Base-by-base conservation (phyloP, 768 basidiomycete species). In the Mrakia blollopis region DNA sequence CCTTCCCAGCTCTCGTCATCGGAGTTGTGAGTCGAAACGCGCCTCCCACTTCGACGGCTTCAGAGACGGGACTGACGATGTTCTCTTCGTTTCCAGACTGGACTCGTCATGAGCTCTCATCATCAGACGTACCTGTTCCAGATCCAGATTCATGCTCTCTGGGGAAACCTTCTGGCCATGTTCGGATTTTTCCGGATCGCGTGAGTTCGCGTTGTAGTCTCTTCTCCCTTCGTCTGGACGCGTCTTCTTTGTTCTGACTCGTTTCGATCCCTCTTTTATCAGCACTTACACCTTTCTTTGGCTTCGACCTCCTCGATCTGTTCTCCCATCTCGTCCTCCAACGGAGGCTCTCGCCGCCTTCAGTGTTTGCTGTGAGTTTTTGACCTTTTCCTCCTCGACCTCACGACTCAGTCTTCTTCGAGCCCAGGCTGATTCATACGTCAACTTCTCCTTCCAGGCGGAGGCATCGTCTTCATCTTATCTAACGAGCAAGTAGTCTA, bases 221-320 rank as follows among this genome's bases (percentile, higher is more conserved):
- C 1, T 35, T 21, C 21, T 32, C 11, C 25, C 28, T 62, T 28
- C n/a, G 41, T 41, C 39, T 41, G 39, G 39, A 6, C 39, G 39
- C 39, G 39, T 41, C 39, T 5, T 44, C 44, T 2, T 44, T 44
- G 11, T 41, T n/a, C 35, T n/a, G 16, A 41, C 35, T 28, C 25
- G 13, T 41, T 9, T 25, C 21, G 3, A 11, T 14, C 23, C 50
- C 28, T 25, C 52, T 16, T 13, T 41, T 1, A 6, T 10, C 62
- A 75, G 74, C 54, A 98, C 95, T 1, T 98, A 98, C 83, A 92
- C 94, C 85, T 94, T 98, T 88, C 86, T 96, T 57, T 98, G 92
- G 92, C 86, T 95, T 63, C 86, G 87, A 39, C 94, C 94, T 18
- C 91, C 93, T 10, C 87, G 87, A 18, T 93, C 92, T 2, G 86